A percentile compares a stretch with the other conserved stretches of the same genome.
These are phyloP conservation scores for Afroboletus lepidellus DNA, from an alignment of 1,284 basidiomycete genomes.

Conservation along the genomic window DNA sequence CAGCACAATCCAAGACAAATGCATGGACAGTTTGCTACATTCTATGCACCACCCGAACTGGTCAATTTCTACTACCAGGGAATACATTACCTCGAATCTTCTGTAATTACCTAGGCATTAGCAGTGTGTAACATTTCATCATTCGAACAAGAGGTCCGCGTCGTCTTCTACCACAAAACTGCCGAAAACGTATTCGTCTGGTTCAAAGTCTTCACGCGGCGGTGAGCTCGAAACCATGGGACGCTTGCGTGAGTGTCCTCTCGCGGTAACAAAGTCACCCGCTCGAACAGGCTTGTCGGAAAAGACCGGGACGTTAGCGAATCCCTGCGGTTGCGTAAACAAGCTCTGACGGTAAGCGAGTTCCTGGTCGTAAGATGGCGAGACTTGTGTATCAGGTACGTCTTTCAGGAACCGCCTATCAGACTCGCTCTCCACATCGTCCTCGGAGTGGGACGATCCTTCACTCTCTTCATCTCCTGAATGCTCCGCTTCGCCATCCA, in stretches of 20 bases:
- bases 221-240: conserved; percentile 60
- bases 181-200: conserved; percentile 65
- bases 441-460: conserved; percentile 56
- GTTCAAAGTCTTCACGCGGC: conserved; percentile 41
- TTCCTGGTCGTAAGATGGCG: conserved; percentile 73
- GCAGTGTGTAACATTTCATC: neutral
- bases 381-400: conserved; percentile 66
- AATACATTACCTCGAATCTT: neutral
- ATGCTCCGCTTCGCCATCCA: conserved; percentile 70
- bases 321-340: conserved; percentile 60
- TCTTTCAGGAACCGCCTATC: conserved; percentile 71
- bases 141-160: conserved; percentile 43
- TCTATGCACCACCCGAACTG: neutral
- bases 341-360: conserved; percentile 67
- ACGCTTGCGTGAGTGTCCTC: conserved; percentile 28
- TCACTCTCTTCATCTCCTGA: conserved; percentile 77
- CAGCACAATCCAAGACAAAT: no score
- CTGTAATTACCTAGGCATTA: conserved; percentile 1
- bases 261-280: conserved; percentile 36
- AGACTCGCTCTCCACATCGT: conserved; percentile 62
- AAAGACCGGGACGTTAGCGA: conserved; percentile 52
- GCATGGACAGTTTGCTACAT: neutral
- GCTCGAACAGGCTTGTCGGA: conserved; percentile 46
- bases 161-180: conserved; percentile 80
- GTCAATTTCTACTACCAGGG: neutral